These are phyloP conservation scores for Blastobotrys raffinosifermentans DNA, from an alignment of 1,139 yeast genomes.

Conservation along the genomic window DNA sequence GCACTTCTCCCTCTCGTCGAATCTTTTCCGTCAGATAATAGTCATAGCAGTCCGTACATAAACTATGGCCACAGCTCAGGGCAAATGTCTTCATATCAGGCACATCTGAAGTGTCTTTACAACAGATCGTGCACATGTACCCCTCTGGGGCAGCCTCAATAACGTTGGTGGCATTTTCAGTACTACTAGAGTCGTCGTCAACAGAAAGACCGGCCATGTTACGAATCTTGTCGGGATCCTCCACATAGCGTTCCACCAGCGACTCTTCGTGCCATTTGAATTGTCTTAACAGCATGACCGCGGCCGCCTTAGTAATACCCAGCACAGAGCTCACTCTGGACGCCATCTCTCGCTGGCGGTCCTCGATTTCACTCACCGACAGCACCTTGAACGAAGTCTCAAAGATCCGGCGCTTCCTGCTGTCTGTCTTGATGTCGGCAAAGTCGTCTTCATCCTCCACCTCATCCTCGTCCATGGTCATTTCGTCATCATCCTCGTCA, in stretches of 20 bases:
- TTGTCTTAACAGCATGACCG: slow-evolving; percentile 50
- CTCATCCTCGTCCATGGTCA: slow-evolving; percentile 22
- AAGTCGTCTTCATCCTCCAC: slow-evolving; percentile 12
- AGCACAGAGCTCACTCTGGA: slow-evolving; percentile 33
- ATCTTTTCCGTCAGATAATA: slow-evolving; percentile 51
- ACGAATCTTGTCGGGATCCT: slow-evolving; percentile 42
- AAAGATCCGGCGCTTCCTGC: slow-evolving; percentile 19
- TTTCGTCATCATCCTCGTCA: slow-evolving; percentile 17
- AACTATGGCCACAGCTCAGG: slow-evolving; percentile 63
- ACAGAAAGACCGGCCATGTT: slow-evolving; percentile 44
- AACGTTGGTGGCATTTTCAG: slow-evolving; percentile 7
- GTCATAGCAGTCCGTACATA: slow-evolving; percentile 62
- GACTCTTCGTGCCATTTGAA: slow-evolving; percentile 73
- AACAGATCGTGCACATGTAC: slow-evolving; percentile 64
- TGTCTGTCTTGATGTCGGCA: slow-evolving; percentile 16
- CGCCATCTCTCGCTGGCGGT: slow-evolving; percentile 24
- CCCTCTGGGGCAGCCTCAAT: slow-evolving; percentile 26
- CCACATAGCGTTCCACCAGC: slow-evolving; percentile 62
- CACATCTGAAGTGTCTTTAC: slow-evolving; percentile 28
- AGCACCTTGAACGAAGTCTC: slow-evolving; percentile 28
- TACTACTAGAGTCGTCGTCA: slow-evolving; percentile 11
- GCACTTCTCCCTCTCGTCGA: slow-evolving; percentile 44
- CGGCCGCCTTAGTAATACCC: slow-evolving; percentile 37
- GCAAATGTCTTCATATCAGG: slow-evolving; percentile 41
- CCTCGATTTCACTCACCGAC: slow-evolving; percentile 27